Evolutionary conservation across 2,329 filamentous ascomycete genomes (phyloP), one percentile per base, ranked within the genome.

Genomic region (Aspergillus floridensis): DNA sequence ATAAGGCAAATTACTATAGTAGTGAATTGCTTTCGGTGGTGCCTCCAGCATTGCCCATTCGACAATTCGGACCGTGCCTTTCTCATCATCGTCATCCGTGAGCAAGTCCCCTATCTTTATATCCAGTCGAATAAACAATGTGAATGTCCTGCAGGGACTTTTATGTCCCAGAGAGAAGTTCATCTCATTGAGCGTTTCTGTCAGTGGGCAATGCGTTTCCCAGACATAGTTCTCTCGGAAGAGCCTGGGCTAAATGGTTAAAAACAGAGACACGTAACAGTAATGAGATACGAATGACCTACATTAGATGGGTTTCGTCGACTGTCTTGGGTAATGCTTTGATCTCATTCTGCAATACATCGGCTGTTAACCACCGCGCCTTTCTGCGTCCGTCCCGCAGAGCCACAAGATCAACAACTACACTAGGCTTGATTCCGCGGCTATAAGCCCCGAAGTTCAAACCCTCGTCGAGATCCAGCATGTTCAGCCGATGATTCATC

Each of bases 11-110:
- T 63, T 63, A 22, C 62, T 63, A 49, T 59, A 63, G 38, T 62
- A 63, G 57, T 60, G 54, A 5, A 63, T 56, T 14, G 62, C 47
- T 29, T 62, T 62, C 1, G 55, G 59, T 6, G 59, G 62, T 21
- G 57, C 59, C 49, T 63, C 62, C 10, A 63, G 52, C 14, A 63
- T 59, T 2, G 60, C 55, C 62, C 62, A 63, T 51, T 63, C 53
- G 22, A 63, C 51, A 0, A 53, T 56, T 14, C 62, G 62, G 19
- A 52, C 26, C 3, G 46, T 57, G 32, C 41, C 31, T 29, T 63
- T 24, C 3, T 56, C 41, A 12, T 54, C 4, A 4, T 21, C 10
- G 38, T 47, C 2, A 5, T 47, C 52, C 0, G 38, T 54, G 2
- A 51, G 38, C 10, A 22, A 46, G 1, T 54, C 54, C 4, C 32